Evolutionary conservation across 1,284 basidiomycete species (phyloP), one percentile per base, ranked within the genome.

Genomic region (Takashimella koratensis): DNA sequence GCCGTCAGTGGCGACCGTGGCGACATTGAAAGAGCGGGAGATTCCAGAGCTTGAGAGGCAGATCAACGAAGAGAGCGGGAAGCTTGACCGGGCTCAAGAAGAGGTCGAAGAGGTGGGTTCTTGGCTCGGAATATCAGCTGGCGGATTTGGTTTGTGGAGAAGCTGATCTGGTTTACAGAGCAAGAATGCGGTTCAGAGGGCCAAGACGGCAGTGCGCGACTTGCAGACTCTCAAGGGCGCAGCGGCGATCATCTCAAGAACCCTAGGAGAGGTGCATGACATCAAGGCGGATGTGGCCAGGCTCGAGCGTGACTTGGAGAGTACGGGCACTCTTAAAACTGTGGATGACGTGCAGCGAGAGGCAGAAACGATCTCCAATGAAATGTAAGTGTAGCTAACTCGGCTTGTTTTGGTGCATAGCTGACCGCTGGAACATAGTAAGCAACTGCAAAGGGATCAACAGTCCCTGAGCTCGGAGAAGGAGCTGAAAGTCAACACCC

Each of bases 311-410:
- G 84, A 87, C 40, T 79, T 97, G 11, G 77, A 81, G 21, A 77
- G 81, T 3, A 84, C 84, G 1, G 92, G 91, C 2, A 86, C 86
- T 12, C 82, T 83, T 5, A 89, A 86, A 74, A 92, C 90, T 0
- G 82, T 84, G 1, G 88, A 91, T 46, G 90, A 93, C 48, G 85
- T 96, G 2, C 88, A 95, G 69, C 76, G 68, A 22, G 86, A 93
- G 64, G 77, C 94, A 5, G 83, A 87, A 50, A 74, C 75, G 4
- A 65, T 92, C 27, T 78, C 81, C 1, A 74, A 74, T 19, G 79
- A 86, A 50, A 80, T 92, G 92, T 95, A 60, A 64, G 86, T 75
- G 39, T 36, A 16, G 16, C 16, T 16, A 36, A 36, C 16, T 36
- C 8, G n/a, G n/a, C n/a, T n/a, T n/a, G n/a, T n/a, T 11, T 22